phyloP scores from a whole-genome alignment of 257 asterid species.

The Solanum lycopersicoides region DNA sequence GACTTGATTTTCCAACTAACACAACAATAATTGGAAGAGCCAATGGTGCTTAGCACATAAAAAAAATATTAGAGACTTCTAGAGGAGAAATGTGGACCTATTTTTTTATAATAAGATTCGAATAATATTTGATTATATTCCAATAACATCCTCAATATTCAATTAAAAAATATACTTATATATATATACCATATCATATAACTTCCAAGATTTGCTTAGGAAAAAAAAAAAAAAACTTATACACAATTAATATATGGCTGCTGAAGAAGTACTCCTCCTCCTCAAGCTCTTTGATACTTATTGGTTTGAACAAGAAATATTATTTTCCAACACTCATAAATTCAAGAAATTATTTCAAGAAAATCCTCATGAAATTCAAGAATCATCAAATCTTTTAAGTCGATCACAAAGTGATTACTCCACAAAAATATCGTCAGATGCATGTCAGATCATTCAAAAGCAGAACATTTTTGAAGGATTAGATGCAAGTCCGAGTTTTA shows the following conservation, averaged over 20 bases:
- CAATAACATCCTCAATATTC: neutral
- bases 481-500: neutral
- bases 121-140: neutral
- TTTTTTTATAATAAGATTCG: constrained; percentile 2
- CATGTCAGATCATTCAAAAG: neutral
- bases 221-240: neutral
- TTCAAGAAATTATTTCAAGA: neutral
- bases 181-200: neutral
- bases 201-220: neutral
- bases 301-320: constrained; percentile 38
- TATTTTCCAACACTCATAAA: neutral
- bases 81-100: neutral
- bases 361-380: neutral
- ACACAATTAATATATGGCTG: constrained; percentile 30
- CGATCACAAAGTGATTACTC: constrained; percentile 34
- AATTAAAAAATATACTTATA: neutral
- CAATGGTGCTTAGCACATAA: neutral
- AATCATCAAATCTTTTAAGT: neutral
- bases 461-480: neutral
- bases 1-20: constrained; percentile 1
- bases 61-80: neutral
- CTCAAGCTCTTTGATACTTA: constrained; percentile 45
- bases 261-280: constrained; percentile 29
- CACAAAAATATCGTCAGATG: neutral
- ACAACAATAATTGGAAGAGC: constrained; percentile 4